Evolutionary conservation across 257 asterid species (phyloP).

Genomic region (Ajuga chamaepitys): DNA sequence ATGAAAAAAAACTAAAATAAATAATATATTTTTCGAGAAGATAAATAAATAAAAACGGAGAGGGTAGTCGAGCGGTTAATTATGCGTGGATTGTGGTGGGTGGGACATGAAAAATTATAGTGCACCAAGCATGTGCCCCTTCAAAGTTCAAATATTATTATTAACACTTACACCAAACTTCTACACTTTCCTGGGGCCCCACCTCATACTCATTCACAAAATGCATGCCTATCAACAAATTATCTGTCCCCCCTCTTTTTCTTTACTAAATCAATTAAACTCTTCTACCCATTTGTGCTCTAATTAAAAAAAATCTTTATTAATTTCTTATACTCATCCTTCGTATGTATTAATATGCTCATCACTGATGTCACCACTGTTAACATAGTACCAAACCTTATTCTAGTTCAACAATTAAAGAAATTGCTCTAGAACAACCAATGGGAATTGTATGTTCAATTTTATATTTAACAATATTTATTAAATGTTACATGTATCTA

Average conservation of each 20-base stretch:
- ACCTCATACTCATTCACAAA: constrained; percentile 9
- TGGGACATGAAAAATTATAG: constrained; percentile 36
- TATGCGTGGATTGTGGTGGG: constrained; percentile 60
- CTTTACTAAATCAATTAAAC: background rate
- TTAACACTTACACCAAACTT: constrained; percentile 18
- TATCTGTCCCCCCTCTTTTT: constrained; percentile 5
- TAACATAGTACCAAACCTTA: too few species aligned
- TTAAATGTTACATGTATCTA: too few species aligned
- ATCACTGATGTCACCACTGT: too few species aligned
- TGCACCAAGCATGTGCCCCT: constrained; percentile 43
- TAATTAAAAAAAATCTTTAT: background rate
- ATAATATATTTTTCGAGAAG: too few species aligned
- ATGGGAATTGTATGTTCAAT: too few species aligned
- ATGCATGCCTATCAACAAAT: constrained; percentile 19
- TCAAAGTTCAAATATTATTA: constrained; percentile 17
- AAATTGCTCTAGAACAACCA: too few species aligned
- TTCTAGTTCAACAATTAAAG: too few species aligned
- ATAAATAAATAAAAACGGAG: background rate
- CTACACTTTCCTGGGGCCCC: constrained; percentile 3
- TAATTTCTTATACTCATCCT: too few species aligned
- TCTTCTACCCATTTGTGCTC: too few species aligned
- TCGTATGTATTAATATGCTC: too few species aligned
- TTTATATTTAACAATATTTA: too few species aligned
- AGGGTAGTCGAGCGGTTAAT: constrained; percentile 13
- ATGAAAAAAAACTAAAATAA: background rate